Evolutionary conservation across 371 early-diverging fungal genomes (phyloP).

Genomic region (Actinomucor elegans): DNA sequence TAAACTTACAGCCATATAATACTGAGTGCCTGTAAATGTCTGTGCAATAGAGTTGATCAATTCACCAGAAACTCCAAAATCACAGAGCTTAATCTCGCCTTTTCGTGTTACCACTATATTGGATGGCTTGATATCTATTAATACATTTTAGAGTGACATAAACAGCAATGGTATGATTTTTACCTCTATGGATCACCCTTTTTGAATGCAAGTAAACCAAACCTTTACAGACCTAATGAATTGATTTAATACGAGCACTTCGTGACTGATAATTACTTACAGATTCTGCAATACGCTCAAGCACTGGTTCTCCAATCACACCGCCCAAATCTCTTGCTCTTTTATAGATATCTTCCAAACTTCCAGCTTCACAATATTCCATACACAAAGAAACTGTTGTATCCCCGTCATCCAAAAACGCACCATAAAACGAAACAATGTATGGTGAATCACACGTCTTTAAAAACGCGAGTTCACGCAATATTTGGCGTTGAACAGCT

Average conservation of each 20-base stretch:
- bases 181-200: slow-evolving; percentile 81
- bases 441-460: slow-evolving; percentile 87
- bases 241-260: neutral
- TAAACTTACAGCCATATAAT: slow-evolving; percentile 90
- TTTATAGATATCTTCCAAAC: slow-evolving; percentile 80
- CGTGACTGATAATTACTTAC: slow-evolving; percentile 28
- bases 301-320: slow-evolving; percentile 75
- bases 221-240: slow-evolving; percentile 67
- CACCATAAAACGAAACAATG: slow-evolving; percentile 94
- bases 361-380: slow-evolving; percentile 90
- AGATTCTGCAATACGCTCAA: slow-evolving; percentile 80
- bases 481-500: slow-evolving; percentile 76
- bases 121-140: slow-evolving; percentile 84
- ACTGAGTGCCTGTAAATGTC: slow-evolving; percentile 94
- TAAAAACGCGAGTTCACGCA: slow-evolving; percentile 89
- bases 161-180: neutral
- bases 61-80: slow-evolving; percentile 95
- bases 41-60: slow-evolving; percentile 88
- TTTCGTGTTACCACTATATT: slow-evolving; percentile 84
- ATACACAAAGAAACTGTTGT: slow-evolving; percentile 90
- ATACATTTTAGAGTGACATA: neutral
- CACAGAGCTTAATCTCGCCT: slow-evolving; percentile 94
- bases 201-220: slow-evolving; percentile 76
- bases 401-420: slow-evolving; percentile 87
- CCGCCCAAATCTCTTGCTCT: slow-evolving; percentile 61